Evolutionary conservation across 2,329 filamentous ascomycete genomes (phyloP).

Genomic region (Claviceps sp.): DNA sequence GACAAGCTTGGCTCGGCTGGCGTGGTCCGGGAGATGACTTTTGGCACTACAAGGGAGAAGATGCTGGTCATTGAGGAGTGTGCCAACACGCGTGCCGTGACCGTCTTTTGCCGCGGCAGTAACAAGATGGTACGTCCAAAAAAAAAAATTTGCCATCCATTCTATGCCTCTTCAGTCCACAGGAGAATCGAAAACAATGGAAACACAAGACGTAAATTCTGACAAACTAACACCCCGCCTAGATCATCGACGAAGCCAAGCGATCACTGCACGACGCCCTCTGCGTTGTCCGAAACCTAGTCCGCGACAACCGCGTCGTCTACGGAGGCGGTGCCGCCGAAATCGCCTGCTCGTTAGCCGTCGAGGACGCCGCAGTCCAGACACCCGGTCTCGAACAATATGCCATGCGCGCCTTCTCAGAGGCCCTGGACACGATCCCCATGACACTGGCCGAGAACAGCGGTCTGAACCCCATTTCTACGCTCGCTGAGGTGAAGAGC

Average conservation of each 20-base stretch:
- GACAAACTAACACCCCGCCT: not conserved
- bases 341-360: constrained; percentile 90
- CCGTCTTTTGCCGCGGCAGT: constrained; percentile 88
- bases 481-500: constrained; percentile 87
- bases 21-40: constrained; percentile 85
- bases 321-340: constrained; percentile 95
- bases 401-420: constrained; percentile 94
- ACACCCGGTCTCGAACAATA: constrained; percentile 97
- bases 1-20: constrained; percentile 88
- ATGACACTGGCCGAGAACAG: constrained; percentile 98
- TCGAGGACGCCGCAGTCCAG: constrained; percentile 89
- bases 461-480: constrained; percentile 89
- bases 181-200: too few species aligned
- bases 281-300: constrained; percentile 93
- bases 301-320: constrained; percentile 90
- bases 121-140: constrained; percentile 81
- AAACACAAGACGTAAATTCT: not conserved
- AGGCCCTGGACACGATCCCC: constrained; percentile 83
- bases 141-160: too few species aligned
- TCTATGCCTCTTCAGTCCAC: too few species aligned
- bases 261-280: constrained; percentile 93
- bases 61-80: constrained; percentile 99
- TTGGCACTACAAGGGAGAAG: constrained; percentile 96
- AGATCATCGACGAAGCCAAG: constrained; percentile 99
- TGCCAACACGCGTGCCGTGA: constrained; percentile 92